Base-by-base conservation (phyloP, 2,329 filamentous ascomycete genomes). In the Lecanicillium sp. region DNA sequence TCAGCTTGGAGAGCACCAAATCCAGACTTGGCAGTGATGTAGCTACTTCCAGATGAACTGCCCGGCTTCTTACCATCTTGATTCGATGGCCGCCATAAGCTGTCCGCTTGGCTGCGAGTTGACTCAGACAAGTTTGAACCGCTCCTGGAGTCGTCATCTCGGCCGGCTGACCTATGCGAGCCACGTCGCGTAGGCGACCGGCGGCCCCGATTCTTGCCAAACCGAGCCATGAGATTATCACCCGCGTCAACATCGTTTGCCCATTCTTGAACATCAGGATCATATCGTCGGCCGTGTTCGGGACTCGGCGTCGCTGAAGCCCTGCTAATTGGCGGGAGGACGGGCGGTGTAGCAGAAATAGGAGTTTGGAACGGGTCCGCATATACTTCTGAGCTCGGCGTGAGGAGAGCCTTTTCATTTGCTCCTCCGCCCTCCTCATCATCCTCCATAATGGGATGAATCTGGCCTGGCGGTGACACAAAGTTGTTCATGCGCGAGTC, bases 371-470 rank as follows among this genome's bases (percentile, higher is more conserved):
- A 77, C 0, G 72, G 73, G 49, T 77, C 71, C 0, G 65, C 62
- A 34, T 59, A 57, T 29, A 46, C 52, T 20, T 54, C 62, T 7
- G 54, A 66, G 13, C 56, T 63, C 14, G 55, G 60, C 39, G 58
- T 66, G 13, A 33, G 48, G 12, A 49, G 51, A 39, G 56, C 46
- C 22, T 50, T 50, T 29, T 52, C 51, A 27, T 46, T 45, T 17
- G 56, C 49, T 15, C 56, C 50, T 2, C 56, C 54, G 6, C 67
- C 69, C 22, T 77, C 72, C 46, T 78, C 74, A 29, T 75, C 74
- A 8, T 71, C 73, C 45, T 79, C 74, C 46, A 74, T 67, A 43
- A 79, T 79, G 1, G 74, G 74, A 44, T 77, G 71, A 45, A 79
- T 78, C 3, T 56, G 60, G 4, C 65, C 66, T 0, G 64, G 53